Conservation (phyloP, 2,329 filamentous ascomycete genomes). For the Talaromyces islandicus region DNA sequence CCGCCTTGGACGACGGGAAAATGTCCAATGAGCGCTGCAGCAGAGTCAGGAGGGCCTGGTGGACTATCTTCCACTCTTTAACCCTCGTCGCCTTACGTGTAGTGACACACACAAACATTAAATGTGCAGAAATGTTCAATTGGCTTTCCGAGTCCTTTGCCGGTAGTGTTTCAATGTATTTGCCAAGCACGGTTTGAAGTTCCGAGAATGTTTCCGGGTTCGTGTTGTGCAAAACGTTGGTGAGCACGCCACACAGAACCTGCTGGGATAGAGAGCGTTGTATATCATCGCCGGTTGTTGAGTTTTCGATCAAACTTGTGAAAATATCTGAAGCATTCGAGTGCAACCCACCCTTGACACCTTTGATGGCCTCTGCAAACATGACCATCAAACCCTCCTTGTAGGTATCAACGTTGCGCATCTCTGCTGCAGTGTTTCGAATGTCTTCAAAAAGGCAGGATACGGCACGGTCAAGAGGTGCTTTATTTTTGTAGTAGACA, state of each 20-base stretch:
- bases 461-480: slow-evolving; percentile 65
- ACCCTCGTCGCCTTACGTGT: slow-evolving; percentile 78
- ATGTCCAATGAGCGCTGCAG: slow-evolving; percentile 36
- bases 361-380: slow-evolving; percentile 74
- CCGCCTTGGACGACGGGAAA: slow-evolving; percentile 18
- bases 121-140: slow-evolving; percentile 32
- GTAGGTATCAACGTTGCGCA: slow-evolving; percentile 52
- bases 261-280: slow-evolving; percentile 43
- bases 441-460: slow-evolving; percentile 67
- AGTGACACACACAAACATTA: slow-evolving; percentile 59
- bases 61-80: slow-evolving; percentile 61
- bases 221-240: slow-evolving; percentile 77
- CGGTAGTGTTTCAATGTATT: slow-evolving; percentile 35
- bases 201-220: slow-evolving; percentile 66
- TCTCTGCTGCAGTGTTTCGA: slow-evolving; percentile 24
- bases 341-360: slow-evolving; percentile 53
- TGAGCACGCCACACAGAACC: slow-evolving; percentile 69
- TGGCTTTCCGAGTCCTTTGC: slow-evolving; percentile 34
- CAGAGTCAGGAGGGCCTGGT: slow-evolving; percentile 51
- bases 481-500: slow-evolving; percentile 65
- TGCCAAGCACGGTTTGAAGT: slow-evolving; percentile 57
- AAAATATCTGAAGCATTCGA: slow-evolving; percentile 52
- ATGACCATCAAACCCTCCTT: slow-evolving; percentile 86
- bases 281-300: slow-evolving; percentile 22
- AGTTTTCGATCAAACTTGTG: slow-evolving; percentile 41